These are phyloP conservation scores for Hypoxylon lienhwacheense DNA, from an alignment of 495 filamentous ascomycete genomes.

Conservation along the genomic window DNA sequence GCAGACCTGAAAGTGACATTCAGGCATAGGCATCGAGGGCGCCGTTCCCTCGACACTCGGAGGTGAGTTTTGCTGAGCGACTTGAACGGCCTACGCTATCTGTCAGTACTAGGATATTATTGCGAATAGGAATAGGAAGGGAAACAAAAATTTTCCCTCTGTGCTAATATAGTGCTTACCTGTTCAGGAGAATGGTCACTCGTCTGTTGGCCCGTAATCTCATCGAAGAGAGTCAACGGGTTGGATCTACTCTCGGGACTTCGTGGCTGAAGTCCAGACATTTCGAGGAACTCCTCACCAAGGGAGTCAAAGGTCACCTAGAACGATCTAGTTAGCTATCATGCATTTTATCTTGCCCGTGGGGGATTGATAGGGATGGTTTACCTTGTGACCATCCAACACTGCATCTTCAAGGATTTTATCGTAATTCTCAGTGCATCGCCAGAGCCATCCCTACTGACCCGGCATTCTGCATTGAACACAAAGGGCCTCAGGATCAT, in stretches of 20 bases:
- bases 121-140: neutral
- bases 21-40: constrained; percentile 44
- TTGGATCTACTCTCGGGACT: constrained; percentile 43
- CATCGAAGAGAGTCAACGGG: constrained; percentile 47
- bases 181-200: constrained; percentile 49
- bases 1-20: constrained; percentile 59
- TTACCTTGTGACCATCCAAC: constrained; percentile 37
- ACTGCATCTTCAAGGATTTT: constrained; percentile 45
- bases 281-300: constrained; percentile 8
- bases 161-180: constrained; percentile 43
- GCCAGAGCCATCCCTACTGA: constrained; percentile 65
- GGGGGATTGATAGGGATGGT: constrained; percentile 11
- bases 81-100: constrained; percentile 3
- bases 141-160: constrained; percentile 44
- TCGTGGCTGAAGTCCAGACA: constrained; percentile 38
- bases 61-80: neutral
- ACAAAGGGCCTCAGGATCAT: constrained; percentile 51
- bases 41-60: constrained; percentile 14
- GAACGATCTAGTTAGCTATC: constrained; percentile 6
- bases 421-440: constrained; percentile 63
- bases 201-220: constrained; percentile 54
- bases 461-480: constrained; percentile 51
- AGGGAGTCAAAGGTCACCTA: constrained; percentile 29
- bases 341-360: no score
- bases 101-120: constrained; percentile 2